Evolutionary conservation across 2,329 filamentous ascomycete species (phyloP), one percentile per base, ranked within the genome.

Genomic region (Tolypocladium inflatum): DNA sequence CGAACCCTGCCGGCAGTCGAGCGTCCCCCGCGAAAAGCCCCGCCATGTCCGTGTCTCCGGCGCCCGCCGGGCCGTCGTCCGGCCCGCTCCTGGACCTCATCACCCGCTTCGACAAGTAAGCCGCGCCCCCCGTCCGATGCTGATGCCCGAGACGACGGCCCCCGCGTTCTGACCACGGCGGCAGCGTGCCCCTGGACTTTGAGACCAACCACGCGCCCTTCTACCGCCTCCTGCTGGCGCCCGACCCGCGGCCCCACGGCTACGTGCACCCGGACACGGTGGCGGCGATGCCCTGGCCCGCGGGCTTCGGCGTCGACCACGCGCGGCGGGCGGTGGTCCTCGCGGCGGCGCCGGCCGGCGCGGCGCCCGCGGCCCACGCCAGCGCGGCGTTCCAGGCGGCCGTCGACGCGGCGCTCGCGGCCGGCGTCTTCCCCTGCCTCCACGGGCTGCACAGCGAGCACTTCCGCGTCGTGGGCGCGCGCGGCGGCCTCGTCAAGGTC

Each of bases 181-280:
- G 21, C 62, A 81, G 79, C 64, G 78, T 80, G n/a, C 78, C 80
- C 0, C 69, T 75, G 17, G 68, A 75, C 61, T 76, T 76, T 61
- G 70, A 72, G 57, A 65, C 70, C 42, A 69, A 74, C 58, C 63
- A 58, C 50, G 21, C 41, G 10, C 71, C 71, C 5, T 75, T 79
- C 60, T 82, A 80, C 62, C 71, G 70, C 58, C 74, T 83, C 39
- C 65, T 73, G 10, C 70, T 82, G 13, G 71, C 74, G 1, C 67
- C 73, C 2, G 79, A 82, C 59, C 59, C 70, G 21, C 71, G 75
- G 4, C 71, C 77, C 0, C 79, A 82, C 60, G 80, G 80, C 62
- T 79, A 80, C 68, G 71, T 83, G 53, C 73, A 77, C 54, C 74
- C 75, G 3, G 67, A 67, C 54, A 79, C 74, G 19, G 75, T 81